These are phyloP conservation scores for Casuarina equisetifolia DNA, from an alignment of 306 rosid genomes.

Conservation along the genomic window DNA sequence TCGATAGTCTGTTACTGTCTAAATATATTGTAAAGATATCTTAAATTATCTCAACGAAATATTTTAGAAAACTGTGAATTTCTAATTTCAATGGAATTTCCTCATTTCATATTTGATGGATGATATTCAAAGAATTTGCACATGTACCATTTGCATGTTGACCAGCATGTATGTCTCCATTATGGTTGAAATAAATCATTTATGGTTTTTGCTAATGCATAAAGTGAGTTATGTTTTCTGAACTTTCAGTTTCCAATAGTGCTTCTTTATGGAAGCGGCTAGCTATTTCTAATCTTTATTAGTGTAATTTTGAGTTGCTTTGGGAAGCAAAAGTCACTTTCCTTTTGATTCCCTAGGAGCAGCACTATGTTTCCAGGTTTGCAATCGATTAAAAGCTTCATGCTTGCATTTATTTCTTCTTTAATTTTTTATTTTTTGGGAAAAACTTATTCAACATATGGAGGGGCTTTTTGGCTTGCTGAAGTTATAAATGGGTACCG, in stretches of 20 bases:
- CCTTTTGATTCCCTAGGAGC: not conserved
- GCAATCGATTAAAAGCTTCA: not conserved
- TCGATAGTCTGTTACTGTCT: not conserved
- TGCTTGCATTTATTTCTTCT: not conserved
- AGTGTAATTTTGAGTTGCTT: not conserved
- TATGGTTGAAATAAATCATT: not conserved
- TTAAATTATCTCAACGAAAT: not conserved
- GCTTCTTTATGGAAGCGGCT: not conserved
- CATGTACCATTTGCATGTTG: not conserved
- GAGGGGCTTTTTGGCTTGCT: not conserved
- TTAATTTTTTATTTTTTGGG: not conserved
- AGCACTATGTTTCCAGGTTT: not conserved
- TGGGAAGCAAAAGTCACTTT: not conserved
- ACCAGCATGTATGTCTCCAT: not conserved
- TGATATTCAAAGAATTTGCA: not conserved
- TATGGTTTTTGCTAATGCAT: not conserved
- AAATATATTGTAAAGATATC: not conserved
- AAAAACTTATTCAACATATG: not conserved
- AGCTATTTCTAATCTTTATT: not conserved
- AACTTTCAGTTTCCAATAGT: not conserved
- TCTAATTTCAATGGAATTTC: not conserved
- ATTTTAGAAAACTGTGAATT: not conserved
- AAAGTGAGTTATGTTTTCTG: not conserved
- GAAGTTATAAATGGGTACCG: conserved; percentile 7
- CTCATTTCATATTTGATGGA: not conserved